phyloP scores from a whole-genome alignment of 1,284 basidiomycete species.

The Trichosporon faecale region DNA sequence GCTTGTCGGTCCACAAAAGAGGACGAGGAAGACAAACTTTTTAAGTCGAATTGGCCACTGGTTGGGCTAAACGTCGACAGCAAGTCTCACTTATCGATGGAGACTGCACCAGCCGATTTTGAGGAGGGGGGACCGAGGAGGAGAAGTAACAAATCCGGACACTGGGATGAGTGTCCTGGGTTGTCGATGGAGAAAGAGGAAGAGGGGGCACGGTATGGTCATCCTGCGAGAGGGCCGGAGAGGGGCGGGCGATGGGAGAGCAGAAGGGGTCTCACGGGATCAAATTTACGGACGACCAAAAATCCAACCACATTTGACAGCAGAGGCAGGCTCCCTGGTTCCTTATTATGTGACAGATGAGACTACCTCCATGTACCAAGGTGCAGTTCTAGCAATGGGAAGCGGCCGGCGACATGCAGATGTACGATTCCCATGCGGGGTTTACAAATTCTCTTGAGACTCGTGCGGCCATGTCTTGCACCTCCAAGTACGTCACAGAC shows the following conservation, averaged over 20 bases:
- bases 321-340: background rate
- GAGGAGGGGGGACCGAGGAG: background rate
- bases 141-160: slow-evolving; percentile 8
- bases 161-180: slow-evolving; percentile 16
- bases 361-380: no score
- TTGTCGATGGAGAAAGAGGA: slow-evolving; percentile 7
- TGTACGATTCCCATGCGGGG: no score
- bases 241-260: background rate
- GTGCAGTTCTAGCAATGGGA: no score
- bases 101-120: slow-evolving; percentile 8
- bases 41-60: slow-evolving; percentile 1
- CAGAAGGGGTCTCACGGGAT: background rate
- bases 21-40: slow-evolving; percentile 15
- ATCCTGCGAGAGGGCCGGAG: slow-evolving; percentile 3
- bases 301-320: slow-evolving; percentile 2
- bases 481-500: no score
- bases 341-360: background rate
- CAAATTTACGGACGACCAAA: slow-evolving; percentile 6
- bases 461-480: no score
- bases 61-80: background rate
- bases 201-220: background rate
- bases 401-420: no score
- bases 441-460: no score
- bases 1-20: slow-evolving; percentile 8
- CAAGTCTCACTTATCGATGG: background rate